Conservation (phyloP, 345 rosid species). For the Hibiscus mutabilis region DNA sequence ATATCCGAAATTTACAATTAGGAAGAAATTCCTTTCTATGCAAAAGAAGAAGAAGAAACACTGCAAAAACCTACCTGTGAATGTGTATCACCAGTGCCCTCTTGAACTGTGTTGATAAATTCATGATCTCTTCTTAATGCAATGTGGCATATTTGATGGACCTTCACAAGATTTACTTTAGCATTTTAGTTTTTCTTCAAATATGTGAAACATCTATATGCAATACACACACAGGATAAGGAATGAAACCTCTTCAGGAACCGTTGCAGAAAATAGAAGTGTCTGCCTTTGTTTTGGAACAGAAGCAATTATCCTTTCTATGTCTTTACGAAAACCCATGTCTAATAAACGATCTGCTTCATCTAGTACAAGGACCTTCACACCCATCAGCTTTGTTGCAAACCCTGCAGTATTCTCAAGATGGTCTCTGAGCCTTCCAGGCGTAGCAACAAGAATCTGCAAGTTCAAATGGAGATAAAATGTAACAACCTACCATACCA, state of each 20-base stretch:
- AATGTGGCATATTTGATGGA: slow-evolving; percentile 76
- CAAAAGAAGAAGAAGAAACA: background rate
- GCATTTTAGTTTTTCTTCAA: slow-evolving; percentile 16
- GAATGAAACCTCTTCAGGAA: slow-evolving; percentile 69
- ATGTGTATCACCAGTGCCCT: slow-evolving; percentile 87
- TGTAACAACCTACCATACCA: background rate
- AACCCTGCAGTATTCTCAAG: slow-evolving; percentile 90
- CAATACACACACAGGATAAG: slow-evolving; percentile 11
- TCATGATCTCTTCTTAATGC: slow-evolving; percentile 87
- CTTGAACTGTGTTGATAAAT: slow-evolving; percentile 76
- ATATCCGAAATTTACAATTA: slow-evolving; percentile 15
- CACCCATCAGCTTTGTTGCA: slow-evolving; percentile 84
- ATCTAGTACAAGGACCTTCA: slow-evolving; percentile 88
- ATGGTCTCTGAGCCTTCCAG: slow-evolving; percentile 97
- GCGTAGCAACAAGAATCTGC: slow-evolving; percentile 59
- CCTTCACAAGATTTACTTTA: slow-evolving; percentile 42
- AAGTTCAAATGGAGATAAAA: background rate
- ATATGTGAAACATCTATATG: slow-evolving; percentile 3
- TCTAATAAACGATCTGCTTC: slow-evolving; percentile 95
- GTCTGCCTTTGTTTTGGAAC: slow-evolving; percentile 92
- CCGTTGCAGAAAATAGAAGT: slow-evolving; percentile 90
- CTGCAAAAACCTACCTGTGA: slow-evolving; percentile 45
- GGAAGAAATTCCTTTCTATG: background rate
- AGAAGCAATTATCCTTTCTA: slow-evolving; percentile 74
- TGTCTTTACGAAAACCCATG: slow-evolving; percentile 95